Conservation (phyloP, 768 basidiomycete species). For the Glaciozyma martinii region DNA sequence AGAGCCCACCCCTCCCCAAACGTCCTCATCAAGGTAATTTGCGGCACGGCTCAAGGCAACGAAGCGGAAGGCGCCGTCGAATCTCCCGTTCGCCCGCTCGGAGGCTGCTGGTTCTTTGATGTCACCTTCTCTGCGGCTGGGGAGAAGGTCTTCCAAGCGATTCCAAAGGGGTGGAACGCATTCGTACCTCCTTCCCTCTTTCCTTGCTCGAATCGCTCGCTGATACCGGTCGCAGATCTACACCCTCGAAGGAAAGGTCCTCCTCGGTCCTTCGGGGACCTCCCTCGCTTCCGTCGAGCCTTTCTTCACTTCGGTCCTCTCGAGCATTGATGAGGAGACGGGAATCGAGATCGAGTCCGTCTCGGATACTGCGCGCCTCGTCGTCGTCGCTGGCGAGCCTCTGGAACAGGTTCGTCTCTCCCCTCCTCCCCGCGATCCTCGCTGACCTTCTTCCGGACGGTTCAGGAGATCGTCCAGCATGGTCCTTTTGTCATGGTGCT, state of each 20-base stretch:
- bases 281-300: constrained; percentile 44
- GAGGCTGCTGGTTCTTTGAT: constrained; percentile 92
- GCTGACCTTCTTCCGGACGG: too few species aligned
- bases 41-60: constrained; percentile 74
- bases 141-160: constrained; percentile 61
- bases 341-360: constrained; percentile 56
- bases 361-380: constrained; percentile 59
- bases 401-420: constrained; percentile 52
- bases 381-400: constrained; percentile 77
- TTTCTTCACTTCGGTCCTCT: constrained; percentile 78
- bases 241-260: constrained; percentile 61
- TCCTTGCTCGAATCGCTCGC: not conserved
- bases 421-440: too few species aligned
- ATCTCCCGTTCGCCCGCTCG: constrained; percentile 79
- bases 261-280: constrained; percentile 48
- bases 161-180: constrained; percentile 83
- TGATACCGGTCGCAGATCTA: constrained; percentile 14
- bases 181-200: constrained; percentile 51
- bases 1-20: constrained; percentile 55
- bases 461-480: constrained; percentile 56
- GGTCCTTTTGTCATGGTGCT: constrained; percentile 17
- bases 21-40: constrained; percentile 64
- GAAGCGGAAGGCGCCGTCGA: constrained; percentile 42
- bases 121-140: constrained; percentile 57
- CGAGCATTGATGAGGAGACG: constrained; percentile 50